Evolutionary conservation across 2,329 filamentous ascomycete species (phyloP).

Genomic region (Penicillium digitatum): DNA sequence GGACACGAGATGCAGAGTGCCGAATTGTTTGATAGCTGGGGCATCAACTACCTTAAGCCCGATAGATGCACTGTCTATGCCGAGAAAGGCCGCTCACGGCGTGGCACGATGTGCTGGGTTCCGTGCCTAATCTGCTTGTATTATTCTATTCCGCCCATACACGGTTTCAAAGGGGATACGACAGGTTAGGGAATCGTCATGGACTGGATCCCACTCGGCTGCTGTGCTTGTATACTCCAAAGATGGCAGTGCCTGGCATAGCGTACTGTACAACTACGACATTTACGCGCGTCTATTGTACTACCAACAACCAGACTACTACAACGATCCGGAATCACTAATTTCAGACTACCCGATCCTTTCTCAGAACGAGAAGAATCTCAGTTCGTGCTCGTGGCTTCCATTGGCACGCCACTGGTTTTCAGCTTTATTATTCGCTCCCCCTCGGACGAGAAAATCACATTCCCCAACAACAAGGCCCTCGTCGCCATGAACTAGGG

Average conservation of each 20-base stretch:
- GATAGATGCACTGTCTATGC: conserved; percentile 42
- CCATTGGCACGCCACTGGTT: conserved; percentile 48
- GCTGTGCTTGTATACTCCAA: conserved; percentile 44
- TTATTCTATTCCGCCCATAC: conserved; percentile 49
- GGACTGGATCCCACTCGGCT: conserved; percentile 45
- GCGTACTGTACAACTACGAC: conserved; percentile 49
- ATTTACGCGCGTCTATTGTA: conserved; percentile 44
- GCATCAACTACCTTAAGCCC: conserved; percentile 50
- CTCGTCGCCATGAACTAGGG: conserved; percentile 47
- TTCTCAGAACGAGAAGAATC: conserved; percentile 44
- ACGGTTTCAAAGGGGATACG: conserved; percentile 44
- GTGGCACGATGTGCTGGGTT: conserved; percentile 45
- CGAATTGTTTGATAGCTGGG: conserved; percentile 38
- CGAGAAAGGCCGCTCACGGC: conserved; percentile 14
- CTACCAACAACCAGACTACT: conserved; percentile 44
- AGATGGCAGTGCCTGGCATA: conserved; percentile 45
- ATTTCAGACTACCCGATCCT: conserved; percentile 50
- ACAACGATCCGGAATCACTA: conserved; percentile 50
- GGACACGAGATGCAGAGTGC: conserved; percentile 44
- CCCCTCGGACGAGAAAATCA: conserved; percentile 34
- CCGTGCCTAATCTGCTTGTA: conserved; percentile 37
- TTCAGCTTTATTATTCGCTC: conserved; percentile 46
- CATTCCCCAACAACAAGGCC: conserved; percentile 41
- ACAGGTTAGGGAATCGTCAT: conserved; percentile 48
- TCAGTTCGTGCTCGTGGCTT: conserved; percentile 52